phyloP scores from a whole-genome alignment of 345 rosid genomes.

The Ricinus communis region DNA sequence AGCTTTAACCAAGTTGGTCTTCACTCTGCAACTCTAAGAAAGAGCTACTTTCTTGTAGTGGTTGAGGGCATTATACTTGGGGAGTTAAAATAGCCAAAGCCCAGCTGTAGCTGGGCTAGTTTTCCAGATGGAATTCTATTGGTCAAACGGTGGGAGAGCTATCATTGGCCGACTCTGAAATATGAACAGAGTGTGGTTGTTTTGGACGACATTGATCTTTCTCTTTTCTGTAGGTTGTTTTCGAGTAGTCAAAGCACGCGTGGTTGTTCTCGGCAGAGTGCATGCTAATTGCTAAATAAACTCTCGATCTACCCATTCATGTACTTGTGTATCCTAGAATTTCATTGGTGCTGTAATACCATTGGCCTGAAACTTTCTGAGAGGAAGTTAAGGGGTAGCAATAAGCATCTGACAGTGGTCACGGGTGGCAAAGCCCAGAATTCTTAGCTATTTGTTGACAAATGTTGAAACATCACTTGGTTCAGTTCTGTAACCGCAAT shows the following conservation, averaged over 20 bases:
- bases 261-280: slow-evolving; percentile 5
- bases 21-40: too few relatives aligned
- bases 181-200: not conserved
- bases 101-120: slow-evolving; percentile 4
- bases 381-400: slow-evolving; percentile 2
- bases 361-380: not conserved
- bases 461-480: not conserved
- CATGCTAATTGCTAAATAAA: not conserved
- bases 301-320: not conserved
- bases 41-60: too few relatives aligned
- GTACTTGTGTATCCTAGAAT: not conserved
- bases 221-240: not conserved
- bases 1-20: not conserved
- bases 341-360: not conserved
- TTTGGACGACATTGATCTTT: not conserved
- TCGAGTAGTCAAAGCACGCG: slow-evolving; percentile 20
- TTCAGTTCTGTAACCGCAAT: not conserved
- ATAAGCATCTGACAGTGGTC: not conserved
- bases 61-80: not conserved
- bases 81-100: slow-evolving; percentile 16
- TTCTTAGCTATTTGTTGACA: not conserved
- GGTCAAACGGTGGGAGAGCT: not conserved
- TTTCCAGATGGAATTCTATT: not conserved
- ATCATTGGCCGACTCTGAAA: slow-evolving; percentile 1
- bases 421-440: not conserved